phyloP scores from a whole-genome alignment of 2,329 filamentous ascomycete species.

The Karstenula rhodostoma region DNA sequence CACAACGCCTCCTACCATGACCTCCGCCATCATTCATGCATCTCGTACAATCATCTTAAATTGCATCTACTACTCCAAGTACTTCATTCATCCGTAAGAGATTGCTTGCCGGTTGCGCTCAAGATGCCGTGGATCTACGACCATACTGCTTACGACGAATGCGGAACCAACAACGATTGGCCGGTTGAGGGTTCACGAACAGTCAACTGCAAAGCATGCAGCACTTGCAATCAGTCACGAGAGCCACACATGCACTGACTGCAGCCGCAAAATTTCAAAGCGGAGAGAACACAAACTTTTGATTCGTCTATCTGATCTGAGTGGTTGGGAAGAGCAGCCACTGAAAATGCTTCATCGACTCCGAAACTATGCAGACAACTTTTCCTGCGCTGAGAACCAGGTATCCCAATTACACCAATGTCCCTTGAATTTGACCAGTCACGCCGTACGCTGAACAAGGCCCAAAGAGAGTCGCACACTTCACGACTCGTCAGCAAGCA shows the following conservation, averaged over 20 bases:
- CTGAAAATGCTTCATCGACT: conserved; percentile 13
- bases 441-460: conserved; percentile 19
- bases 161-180: background rate
- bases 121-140: background rate
- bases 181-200: background rate
- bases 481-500: conserved; percentile 10
- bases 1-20: background rate
- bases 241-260: background rate
- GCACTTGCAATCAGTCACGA: background rate
- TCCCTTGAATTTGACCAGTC: conserved; percentile 17
- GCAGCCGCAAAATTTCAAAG: too few species aligned
- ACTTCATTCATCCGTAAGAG: background rate
- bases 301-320: conserved; percentile 11
- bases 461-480: conserved; percentile 10
- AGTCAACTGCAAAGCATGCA: background rate
- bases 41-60: too few species aligned
- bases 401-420: conserved; percentile 17
- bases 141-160: background rate
- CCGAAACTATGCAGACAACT: conserved; percentile 26
- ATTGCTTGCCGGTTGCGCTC: background rate
- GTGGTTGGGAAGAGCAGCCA: conserved; percentile 6
- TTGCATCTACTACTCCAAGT: background rate
- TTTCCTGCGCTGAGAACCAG: conserved; percentile 27
- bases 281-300: conserved; percentile 8
- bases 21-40: too few species aligned